phyloP scores from a whole-genome alignment of 805 yeast genomes.

The Suhomyces tanzawaensis region DNA sequence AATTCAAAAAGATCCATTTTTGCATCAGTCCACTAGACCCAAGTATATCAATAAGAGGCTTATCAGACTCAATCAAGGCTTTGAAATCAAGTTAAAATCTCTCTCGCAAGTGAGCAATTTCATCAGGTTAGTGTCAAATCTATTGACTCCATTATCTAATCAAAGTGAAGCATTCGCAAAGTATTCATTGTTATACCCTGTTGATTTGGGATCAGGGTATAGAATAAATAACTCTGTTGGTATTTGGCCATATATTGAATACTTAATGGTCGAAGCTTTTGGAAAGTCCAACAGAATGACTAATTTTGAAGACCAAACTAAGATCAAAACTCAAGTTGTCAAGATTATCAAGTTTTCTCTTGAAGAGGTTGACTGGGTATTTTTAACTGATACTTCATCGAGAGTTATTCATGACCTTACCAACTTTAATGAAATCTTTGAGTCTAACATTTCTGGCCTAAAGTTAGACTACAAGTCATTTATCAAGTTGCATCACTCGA shows the following conservation, averaged over 20 bases:
- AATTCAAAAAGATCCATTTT: slow-evolving; percentile 3
- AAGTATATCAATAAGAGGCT: slow-evolving; percentile 18
- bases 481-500: slow-evolving; percentile 69
- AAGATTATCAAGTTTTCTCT: slow-evolving; percentile 45
- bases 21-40: slow-evolving; percentile 11
- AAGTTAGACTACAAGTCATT: slow-evolving; percentile 21
- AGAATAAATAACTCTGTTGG: slow-evolving; percentile 53
- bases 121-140: slow-evolving; percentile 46
- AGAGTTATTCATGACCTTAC: slow-evolving; percentile 28
- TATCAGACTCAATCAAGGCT: slow-evolving; percentile 24
- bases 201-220: slow-evolving; percentile 56
- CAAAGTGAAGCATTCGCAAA: slow-evolving; percentile 25
- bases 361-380: slow-evolving; percentile 37
- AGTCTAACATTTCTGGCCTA: slow-evolving; percentile 16
- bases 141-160: slow-evolving; percentile 30
- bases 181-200: slow-evolving; percentile 55
- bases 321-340: slow-evolving; percentile 55
- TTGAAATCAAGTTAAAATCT: slow-evolving; percentile 44
- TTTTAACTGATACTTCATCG: slow-evolving; percentile 53
- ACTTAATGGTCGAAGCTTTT: slow-evolving; percentile 63
- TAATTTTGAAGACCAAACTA: slow-evolving; percentile 29
- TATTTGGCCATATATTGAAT: slow-evolving; percentile 78
- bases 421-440: slow-evolving; percentile 20
- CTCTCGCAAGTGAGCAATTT: slow-evolving; percentile 64
- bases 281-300: slow-evolving; percentile 45